Evolutionary conservation across 345 rosid species (phyloP).

Genomic region (Rhodamnia argentea): DNA sequence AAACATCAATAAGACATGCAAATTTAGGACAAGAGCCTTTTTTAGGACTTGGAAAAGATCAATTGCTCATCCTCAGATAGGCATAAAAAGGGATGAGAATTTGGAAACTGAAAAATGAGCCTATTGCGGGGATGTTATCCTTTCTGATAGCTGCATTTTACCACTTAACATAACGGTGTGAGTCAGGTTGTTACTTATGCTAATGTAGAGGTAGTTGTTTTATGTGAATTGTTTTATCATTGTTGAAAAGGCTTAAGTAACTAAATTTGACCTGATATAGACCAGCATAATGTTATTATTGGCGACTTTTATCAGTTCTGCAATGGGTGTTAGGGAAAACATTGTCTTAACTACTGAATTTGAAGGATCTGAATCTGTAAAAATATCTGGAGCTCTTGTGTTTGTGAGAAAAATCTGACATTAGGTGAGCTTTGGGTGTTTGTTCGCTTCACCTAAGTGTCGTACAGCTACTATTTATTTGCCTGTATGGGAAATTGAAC

Average conservation of each 20-base stretch:
- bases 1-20: background rate
- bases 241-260: background rate
- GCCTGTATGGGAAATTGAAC: background rate
- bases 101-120: background rate
- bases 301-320: background rate
- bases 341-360: background rate
- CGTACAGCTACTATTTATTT: background rate
- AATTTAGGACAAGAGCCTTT: background rate
- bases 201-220: background rate
- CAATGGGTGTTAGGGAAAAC: background rate
- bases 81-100: background rate
- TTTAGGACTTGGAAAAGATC: background rate
- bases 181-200: background rate
- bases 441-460: background rate
- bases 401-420: background rate
- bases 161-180: background rate
- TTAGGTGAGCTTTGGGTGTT: background rate
- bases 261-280: background rate
- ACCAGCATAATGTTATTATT: background rate
- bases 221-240: background rate
- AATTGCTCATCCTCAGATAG: background rate
- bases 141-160: background rate
- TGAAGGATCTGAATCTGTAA: background rate
- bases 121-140: background rate
- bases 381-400: background rate